Percentiles rank a stretch among this genome's conserved stretches.
Evolutionary conservation across 805 yeast genomes (phyloP).

Genomic region (Ogataea dorogensis): DNA sequence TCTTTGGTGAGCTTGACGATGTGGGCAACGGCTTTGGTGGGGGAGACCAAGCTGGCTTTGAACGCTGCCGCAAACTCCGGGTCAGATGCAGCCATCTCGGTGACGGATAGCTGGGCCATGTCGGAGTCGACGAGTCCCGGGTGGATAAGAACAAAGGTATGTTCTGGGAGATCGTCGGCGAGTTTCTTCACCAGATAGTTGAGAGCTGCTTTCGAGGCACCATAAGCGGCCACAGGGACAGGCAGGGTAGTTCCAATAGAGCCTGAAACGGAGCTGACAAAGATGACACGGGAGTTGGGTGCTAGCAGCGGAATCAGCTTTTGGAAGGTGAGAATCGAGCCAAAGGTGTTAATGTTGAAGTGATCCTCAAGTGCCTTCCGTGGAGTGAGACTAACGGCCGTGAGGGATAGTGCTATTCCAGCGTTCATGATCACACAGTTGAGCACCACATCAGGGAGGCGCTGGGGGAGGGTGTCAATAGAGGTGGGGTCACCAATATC

Average conservation of each 20-base stretch:
- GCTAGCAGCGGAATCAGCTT: constrained; percentile 31
- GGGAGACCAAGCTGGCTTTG: no score
- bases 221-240: constrained; percentile 27
- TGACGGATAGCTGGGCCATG: no score
- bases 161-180: constrained; percentile 26
- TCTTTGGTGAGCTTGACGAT: no score
- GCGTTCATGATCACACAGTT: constrained; percentile 39
- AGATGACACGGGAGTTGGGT: constrained; percentile 25
- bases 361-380: constrained; percentile 1
- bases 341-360: constrained; percentile 29
- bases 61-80: no score
- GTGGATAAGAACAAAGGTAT: constrained; percentile 17
- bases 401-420: constrained; percentile 17
- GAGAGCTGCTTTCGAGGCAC: constrained; percentile 38
- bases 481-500: constrained; percentile 24
- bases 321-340: constrained; percentile 33
- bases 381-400: constrained; percentile 1
- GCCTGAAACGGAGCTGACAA: constrained; percentile 32
- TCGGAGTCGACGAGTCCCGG: constrained; percentile 15
- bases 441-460: constrained; percentile 21
- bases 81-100: no score
- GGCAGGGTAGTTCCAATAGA: constrained; percentile 29
- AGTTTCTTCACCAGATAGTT: constrained; percentile 31
- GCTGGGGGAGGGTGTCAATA: constrained; percentile 17
- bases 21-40: no score